A percentile compares a stretch with the other conserved stretches of the same genome.
Evolutionary conservation across 768 basidiomycete genomes (phyloP).

Genomic region (Mycena maculata): DNA sequence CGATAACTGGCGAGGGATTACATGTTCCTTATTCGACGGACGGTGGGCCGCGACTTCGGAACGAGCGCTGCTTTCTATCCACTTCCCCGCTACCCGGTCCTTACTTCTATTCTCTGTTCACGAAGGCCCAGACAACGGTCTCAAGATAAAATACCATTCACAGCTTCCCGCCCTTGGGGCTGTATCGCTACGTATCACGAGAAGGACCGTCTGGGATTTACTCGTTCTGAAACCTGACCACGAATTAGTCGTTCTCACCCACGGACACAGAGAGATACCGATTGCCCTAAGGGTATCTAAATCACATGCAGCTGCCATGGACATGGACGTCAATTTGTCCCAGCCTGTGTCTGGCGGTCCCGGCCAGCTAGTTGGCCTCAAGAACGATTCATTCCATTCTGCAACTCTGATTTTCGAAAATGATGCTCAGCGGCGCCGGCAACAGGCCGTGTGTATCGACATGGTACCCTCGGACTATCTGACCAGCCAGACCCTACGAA

Average conservation of each 20-base stretch:
- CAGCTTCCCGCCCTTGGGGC: slow-evolving; percentile 61
- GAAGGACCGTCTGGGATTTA: slow-evolving; percentile 74
- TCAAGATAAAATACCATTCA: slow-evolving; percentile 54
- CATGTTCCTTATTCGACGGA: slow-evolving; percentile 71
- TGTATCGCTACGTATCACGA: slow-evolving; percentile 70
- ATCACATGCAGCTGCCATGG: slow-evolving; percentile 25
- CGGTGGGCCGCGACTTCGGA: slow-evolving; percentile 67
- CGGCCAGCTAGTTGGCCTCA: slow-evolving; percentile 51
- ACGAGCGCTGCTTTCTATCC: slow-evolving; percentile 67
- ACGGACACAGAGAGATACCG: slow-evolving; percentile 61
- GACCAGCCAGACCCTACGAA: slow-evolving; percentile 68
- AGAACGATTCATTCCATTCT: slow-evolving; percentile 63
- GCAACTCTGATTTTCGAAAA: slow-evolving; percentile 67
- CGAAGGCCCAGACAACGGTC: slow-evolving; percentile 52
- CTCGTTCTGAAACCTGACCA: slow-evolving; percentile 71
- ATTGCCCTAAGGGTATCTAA: slow-evolving; percentile 40
- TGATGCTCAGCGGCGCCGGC: slow-evolving; percentile 45
- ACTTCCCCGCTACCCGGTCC: slow-evolving; percentile 59
- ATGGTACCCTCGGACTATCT: slow-evolving; percentile 66
- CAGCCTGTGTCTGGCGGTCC: slow-evolving; percentile 4
- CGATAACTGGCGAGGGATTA: slow-evolving; percentile 58
- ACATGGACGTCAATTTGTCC: slow-evolving; percentile 27
- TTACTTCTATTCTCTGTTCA: slow-evolving; percentile 63
- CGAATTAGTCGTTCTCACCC: slow-evolving; percentile 67
- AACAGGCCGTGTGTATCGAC: slow-evolving; percentile 51